phyloP scores from a whole-genome alignment of 2,329 filamentous ascomycete species.

The Alternaria arborescens region DNA sequence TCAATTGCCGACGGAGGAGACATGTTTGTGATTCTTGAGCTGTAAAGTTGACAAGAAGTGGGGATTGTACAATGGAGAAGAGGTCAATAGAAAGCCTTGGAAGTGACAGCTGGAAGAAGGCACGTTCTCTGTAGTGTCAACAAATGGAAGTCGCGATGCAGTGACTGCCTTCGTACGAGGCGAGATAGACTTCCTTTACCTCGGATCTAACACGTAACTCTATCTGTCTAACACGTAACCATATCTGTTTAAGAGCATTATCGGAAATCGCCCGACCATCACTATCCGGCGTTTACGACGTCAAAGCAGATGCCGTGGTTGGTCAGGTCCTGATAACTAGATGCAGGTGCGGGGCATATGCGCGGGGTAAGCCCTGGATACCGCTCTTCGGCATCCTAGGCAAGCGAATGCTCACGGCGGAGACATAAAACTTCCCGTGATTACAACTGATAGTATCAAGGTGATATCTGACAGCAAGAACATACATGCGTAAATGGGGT shows the following conservation, averaged over 20 bases:
- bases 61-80: background rate
- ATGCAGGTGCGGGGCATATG: background rate
- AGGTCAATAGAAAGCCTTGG: background rate
- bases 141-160: background rate
- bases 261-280: conserved; percentile 3
- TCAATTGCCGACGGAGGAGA: conserved; percentile 47
- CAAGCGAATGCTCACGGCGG: background rate
- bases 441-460: background rate
- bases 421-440: background rate
- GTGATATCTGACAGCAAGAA: background rate
- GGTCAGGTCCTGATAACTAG: background rate
- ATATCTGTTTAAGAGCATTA: background rate
- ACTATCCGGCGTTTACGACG: background rate
- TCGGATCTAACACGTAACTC: conserved; percentile 4
- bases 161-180: background rate
- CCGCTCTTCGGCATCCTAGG: background rate
- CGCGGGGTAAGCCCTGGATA: background rate
- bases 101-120: background rate
- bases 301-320: background rate
- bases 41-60: background rate
- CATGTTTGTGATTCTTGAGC: conserved; percentile 1
- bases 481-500: background rate
- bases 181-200: background rate
- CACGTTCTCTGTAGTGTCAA: background rate
- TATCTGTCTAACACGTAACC: background rate